Conservation (phyloP, 1,139 yeast species). For the Magnusiomyces suaveolens region DNA sequence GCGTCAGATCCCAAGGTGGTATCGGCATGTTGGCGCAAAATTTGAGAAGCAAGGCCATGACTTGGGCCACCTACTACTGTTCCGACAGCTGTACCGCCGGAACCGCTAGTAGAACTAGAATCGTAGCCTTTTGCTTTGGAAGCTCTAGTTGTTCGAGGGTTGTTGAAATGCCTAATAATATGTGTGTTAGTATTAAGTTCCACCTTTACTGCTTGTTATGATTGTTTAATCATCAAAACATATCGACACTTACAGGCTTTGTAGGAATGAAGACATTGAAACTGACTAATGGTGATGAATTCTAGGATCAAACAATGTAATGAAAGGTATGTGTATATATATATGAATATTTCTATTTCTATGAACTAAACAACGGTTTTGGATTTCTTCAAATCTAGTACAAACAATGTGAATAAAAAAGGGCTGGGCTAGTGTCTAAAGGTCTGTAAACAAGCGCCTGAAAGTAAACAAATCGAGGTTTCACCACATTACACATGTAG, state of each 20-base stretch:
- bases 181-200: not conserved
- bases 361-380: not conserved
- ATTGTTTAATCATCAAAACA: no score
- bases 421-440: not conserved
- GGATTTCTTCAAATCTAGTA: no score
- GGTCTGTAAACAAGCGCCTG: not conserved
- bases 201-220: no score
- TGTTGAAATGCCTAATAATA: slow-evolving; percentile 1
- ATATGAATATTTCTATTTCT: not conserved
- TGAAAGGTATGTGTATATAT: not conserved
- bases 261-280: slow-evolving; percentile 1
- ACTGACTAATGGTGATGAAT: no score
- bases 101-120: not conserved
- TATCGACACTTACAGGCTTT: slow-evolving; percentile 6
- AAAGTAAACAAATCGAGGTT: no score
- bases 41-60: slow-evolving; percentile 22
- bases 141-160: not conserved
- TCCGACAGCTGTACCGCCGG: not conserved
- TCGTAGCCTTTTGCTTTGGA: not conserved
- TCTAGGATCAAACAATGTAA: no score
- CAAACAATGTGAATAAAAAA: not conserved
- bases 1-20: slow-evolving; percentile 91
- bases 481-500: no score
- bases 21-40: slow-evolving; percentile 69
- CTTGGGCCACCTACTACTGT: slow-evolving; percentile 15